Base-by-base conservation (phyloP, 768 basidiomycete species). In the Dictyophora rubrovolvata region DNA sequence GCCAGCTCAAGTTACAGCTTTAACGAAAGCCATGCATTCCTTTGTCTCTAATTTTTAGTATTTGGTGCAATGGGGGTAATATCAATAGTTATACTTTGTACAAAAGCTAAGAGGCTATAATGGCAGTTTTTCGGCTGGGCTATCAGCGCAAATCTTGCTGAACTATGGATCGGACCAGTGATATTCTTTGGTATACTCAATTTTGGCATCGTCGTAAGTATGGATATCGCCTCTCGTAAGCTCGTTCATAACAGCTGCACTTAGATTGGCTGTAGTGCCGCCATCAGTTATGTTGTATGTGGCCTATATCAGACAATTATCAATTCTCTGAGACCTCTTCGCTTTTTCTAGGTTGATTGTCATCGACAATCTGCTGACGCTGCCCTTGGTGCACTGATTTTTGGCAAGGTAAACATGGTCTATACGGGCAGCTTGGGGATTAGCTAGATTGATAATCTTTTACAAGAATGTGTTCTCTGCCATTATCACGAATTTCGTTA, bases 41-140 rank as follows among this genome's bases (percentile, higher is more conserved):
- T n/a, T 36, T 12, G 17, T 14, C 36, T 55, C 10, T 22, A 36
- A 18, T 21, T 18, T 20, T 11, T 35, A 56, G 37, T 71, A 60
- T 71, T 69, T 51, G 67, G 65, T 14, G 55, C 61, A 12, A 58
- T 67, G 17, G 64, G 63, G 16, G 55, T 56, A 28, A n/a, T 21
- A 48, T 17, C 36, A 55, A 37, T 16, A 28, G 4, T 55, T 17
- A 18, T 23, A 3, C 12, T 46, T 42, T 28, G 8, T 14, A 21
- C 36, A 16, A 10, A 23, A 46, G 22, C 18, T 17, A 23, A 54
- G 8, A 20, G 34, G 51, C 54, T 47, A 23, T 34, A 11, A 3
- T n/a, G 42, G 18, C 18, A 56, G 55, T 63, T 70, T 36, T 63
- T 70, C 22, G 62, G 62, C 12, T 66, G 60, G 54, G 66, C 55